Conservation (phyloP, 257 asterid genomes). For the Parsonsia alboflavescens region DNA sequence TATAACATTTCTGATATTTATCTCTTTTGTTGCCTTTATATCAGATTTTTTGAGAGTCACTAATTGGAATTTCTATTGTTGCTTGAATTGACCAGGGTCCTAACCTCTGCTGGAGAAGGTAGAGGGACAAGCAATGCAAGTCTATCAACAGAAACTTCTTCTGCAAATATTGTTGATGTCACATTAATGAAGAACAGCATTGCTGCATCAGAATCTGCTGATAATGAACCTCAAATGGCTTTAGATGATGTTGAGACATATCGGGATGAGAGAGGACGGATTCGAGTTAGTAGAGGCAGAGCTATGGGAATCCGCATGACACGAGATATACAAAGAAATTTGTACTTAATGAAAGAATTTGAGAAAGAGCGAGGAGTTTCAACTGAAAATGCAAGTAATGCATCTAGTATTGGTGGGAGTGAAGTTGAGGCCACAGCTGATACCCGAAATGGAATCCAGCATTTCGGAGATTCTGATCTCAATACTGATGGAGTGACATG, state of each 20-base stretch:
- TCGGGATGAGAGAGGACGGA: constrained; percentile 80
- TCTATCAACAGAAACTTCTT: constrained; percentile 28
- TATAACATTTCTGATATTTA: constrained; percentile 2
- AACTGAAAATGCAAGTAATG: constrained; percentile 18
- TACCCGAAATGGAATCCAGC: constrained; percentile 23
- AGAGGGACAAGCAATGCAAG: constrained; percentile 34
- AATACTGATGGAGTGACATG: constrained; percentile 23
- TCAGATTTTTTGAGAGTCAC: constrained; percentile 11
- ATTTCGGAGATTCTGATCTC: constrained; percentile 27
- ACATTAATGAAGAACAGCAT: constrained; percentile 27
- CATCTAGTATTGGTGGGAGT: constrained; percentile 16
- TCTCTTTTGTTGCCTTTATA: constrained; percentile 17
- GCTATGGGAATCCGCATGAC: constrained; percentile 98
- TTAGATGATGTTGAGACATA: constrained; percentile 76
- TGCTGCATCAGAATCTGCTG: constrained; percentile 34
- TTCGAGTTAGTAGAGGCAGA: constrained; percentile 75
- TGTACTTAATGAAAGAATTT: constrained; percentile 84
- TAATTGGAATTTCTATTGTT: neutral
- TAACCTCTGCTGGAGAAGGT: constrained; percentile 66
- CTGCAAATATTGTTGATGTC: constrained; percentile 22
- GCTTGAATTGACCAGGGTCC: constrained; percentile 46
- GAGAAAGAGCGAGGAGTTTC: constrained; percentile 44
- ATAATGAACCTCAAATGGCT: constrained; percentile 39
- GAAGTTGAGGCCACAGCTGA: constrained; percentile 27
- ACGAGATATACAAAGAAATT: constrained; percentile 88